Conservation (phyloP, 257 asterid genomes). For the Jacaranda copaia region DNA sequence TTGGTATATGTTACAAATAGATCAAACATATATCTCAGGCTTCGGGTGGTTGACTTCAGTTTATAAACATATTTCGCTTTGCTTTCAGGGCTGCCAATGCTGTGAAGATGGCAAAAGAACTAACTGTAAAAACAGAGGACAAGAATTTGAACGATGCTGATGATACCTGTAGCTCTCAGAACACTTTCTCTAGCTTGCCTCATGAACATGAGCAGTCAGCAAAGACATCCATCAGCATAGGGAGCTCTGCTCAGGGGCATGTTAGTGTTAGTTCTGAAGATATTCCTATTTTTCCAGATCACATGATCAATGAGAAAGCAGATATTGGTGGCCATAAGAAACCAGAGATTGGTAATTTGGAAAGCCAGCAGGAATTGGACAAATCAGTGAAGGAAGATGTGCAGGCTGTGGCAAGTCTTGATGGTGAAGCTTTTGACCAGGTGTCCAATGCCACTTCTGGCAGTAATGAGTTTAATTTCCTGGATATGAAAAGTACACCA, state of each 20-base stretch:
- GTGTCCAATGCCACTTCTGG: slow-evolving; percentile 61
- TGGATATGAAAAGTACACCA: slow-evolving; percentile 54
- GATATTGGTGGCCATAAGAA: too few species aligned
- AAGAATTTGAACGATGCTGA: slow-evolving; percentile 74
- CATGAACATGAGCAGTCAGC: slow-evolving; percentile 79
- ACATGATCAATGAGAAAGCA: slow-evolving; percentile 46
- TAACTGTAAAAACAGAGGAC: slow-evolving; percentile 70
- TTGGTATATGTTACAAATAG: slow-evolving; percentile 26
- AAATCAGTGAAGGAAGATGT: slow-evolving; percentile 59
- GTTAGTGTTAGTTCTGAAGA: slow-evolving; percentile 91
- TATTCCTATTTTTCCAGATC: slow-evolving; percentile 49
- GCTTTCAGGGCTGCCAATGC: slow-evolving; percentile 89
- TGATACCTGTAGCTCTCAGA: slow-evolving; percentile 83
- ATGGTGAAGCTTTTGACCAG: slow-evolving; percentile 63
- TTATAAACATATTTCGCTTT: slow-evolving; percentile 31
- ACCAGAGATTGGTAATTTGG: slow-evolving; percentile 41
- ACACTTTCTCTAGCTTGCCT: slow-evolving; percentile 90
- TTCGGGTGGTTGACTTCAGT: slow-evolving; percentile 31
- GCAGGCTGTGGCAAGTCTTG: slow-evolving; percentile 49
- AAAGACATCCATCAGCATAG: slow-evolving; percentile 80
- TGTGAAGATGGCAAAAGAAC: slow-evolving; percentile 90
- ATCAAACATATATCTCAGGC: slow-evolving; percentile 8
- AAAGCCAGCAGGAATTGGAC: slow-evolving; percentile 46
- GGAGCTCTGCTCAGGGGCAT: slow-evolving; percentile 84
- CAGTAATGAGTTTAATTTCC: slow-evolving; percentile 58